A percentile compares a stretch with the other conserved stretches of the same genome.
phyloP scores from a whole-genome alignment of 306 rosid species.

The Urtica urens region DNA sequence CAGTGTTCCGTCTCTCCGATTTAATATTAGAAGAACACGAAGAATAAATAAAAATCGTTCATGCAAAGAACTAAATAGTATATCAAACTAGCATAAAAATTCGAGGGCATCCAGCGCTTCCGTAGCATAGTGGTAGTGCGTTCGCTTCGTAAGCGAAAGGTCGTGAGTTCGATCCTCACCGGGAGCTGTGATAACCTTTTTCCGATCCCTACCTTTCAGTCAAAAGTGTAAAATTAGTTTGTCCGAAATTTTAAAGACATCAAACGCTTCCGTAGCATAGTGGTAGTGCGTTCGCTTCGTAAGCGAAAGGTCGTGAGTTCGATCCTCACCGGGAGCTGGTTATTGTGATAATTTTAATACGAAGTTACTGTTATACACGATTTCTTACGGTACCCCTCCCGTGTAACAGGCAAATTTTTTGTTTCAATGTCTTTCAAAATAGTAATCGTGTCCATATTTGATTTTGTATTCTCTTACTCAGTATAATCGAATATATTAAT shows the following conservation, averaged over 20 bases:
- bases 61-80: background rate
- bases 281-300: slow-evolving; percentile 95
- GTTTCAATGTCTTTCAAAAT: too few species aligned
- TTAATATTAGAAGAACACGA: background rate
- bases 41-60: background rate
- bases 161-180: slow-evolving; percentile 91
- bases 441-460: too few species aligned
- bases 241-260: too few species aligned
- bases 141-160: slow-evolving; percentile 92
- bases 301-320: slow-evolving; percentile 94
- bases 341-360: too few species aligned
- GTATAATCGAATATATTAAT: too few species aligned
- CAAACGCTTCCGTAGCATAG: slow-evolving; percentile 55
- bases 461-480: too few species aligned
- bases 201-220: too few species aligned
- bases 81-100: rapidly evolving
- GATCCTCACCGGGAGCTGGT: slow-evolving; percentile 81
- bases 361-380: too few species aligned
- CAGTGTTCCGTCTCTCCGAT: background rate
- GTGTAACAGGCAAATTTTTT: too few species aligned
- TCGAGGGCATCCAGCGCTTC: slow-evolving; percentile 11
- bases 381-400: too few species aligned
- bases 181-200: slow-evolving; percentile 46
- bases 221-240: too few species aligned
- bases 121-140: slow-evolving; percentile 90